phyloP scores from a whole-genome alignment of 768 basidiomycete genomes.

The Candolleomyces eurysporus region DNA sequence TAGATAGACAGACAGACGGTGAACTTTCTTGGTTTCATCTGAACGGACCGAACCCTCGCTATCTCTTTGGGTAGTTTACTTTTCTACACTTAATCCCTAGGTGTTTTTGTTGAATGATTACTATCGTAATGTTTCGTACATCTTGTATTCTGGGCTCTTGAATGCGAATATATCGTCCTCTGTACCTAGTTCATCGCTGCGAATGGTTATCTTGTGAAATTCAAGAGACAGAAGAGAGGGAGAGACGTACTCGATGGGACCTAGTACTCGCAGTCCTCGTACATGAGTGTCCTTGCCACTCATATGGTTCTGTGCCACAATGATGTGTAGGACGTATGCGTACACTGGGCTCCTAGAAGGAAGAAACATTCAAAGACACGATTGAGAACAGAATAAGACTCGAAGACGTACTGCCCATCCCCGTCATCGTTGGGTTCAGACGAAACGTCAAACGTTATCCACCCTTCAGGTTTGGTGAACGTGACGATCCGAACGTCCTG shows the following conservation, averaged over 20 bases:
- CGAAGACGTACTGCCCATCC: constrained; percentile 66
- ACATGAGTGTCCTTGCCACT: constrained; percentile 99
- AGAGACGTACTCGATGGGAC: constrained; percentile 68
- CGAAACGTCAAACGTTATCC: constrained; percentile 86
- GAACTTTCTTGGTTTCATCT: too few relatives aligned
- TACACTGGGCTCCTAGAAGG: constrained; percentile 67
- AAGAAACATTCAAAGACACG: too few relatives aligned
- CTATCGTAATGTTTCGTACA: constrained; percentile 7
- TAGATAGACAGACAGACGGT: too few relatives aligned
- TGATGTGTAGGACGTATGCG: constrained; percentile 87
- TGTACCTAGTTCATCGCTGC: constrained; percentile 30
- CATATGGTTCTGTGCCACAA: constrained; percentile 92
- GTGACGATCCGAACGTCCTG: constrained; percentile 88
- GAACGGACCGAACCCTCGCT: too few relatives aligned
- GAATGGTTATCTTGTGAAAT: not conserved
- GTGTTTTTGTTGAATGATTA: not conserved
- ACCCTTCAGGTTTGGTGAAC: constrained; percentile 90
- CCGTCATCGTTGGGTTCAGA: constrained; percentile 78
- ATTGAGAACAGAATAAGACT: constrained; percentile 1
- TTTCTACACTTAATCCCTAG: too few relatives aligned
- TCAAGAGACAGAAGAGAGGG: constrained; percentile 1
- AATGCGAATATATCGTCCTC: constrained; percentile 10
- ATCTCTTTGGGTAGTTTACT: too few relatives aligned
- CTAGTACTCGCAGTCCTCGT: constrained; percentile 84
- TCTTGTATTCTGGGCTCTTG: constrained; percentile 5